Evolutionary conservation across 768 basidiomycete genomes (phyloP).

Genomic region (Tricholoma sp.): DNA sequence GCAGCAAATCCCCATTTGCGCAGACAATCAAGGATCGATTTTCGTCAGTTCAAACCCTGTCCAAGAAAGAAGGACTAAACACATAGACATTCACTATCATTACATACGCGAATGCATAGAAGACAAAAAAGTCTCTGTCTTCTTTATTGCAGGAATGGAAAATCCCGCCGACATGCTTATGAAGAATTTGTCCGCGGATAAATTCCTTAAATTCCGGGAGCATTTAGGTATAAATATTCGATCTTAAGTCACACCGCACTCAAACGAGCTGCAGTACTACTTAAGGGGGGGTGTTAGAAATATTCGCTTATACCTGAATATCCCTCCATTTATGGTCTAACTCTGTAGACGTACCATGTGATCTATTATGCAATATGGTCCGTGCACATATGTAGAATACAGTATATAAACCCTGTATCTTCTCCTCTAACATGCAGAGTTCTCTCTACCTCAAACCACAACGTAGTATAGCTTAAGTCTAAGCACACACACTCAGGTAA

Average conservation of each 20-base stretch:
- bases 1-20: constrained; percentile 9
- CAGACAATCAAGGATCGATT: constrained; percentile 35
- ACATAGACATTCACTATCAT: constrained; percentile 23
- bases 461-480: constrained; percentile 13
- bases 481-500: background rate
- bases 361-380: too few species aligned
- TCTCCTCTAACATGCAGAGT: too few species aligned
- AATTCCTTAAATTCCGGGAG: background rate
- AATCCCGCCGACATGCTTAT: background rate
- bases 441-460: too few species aligned
- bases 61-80: constrained; percentile 33
- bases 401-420: too few species aligned
- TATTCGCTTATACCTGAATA: too few species aligned
- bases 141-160: background rate
- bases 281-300: too few species aligned
- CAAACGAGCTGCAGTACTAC: too few species aligned
- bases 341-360: too few species aligned
- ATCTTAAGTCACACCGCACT: too few species aligned
- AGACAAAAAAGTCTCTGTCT: background rate
- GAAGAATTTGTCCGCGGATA: background rate
- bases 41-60: constrained; percentile 26
- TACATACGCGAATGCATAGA: background rate
- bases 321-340: too few species aligned
- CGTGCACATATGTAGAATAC: too few species aligned
- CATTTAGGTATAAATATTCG: too few species aligned